Evolutionary conservation across 129 eudicot genomes (phyloP), one percentile per base, ranked within the genome.

Genomic region (Flaveria brownii): DNA sequence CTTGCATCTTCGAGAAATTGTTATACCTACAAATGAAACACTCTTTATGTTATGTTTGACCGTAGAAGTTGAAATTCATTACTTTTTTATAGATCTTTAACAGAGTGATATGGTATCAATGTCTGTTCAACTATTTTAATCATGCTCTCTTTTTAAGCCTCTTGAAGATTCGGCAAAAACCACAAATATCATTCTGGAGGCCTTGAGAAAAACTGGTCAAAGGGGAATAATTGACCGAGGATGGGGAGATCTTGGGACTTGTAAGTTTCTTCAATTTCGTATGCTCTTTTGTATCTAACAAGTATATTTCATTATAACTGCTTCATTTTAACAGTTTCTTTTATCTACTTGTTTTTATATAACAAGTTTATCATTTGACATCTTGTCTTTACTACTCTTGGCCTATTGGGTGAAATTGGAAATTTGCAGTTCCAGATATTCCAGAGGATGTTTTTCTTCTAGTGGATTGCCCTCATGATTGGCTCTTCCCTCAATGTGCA

Each of bases 171-270:
- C 99, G 25, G 82, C 52, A 66, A 87, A 82, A 84, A 89, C 88
- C 42, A 95, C 99, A 0, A 78, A 81, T 67, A 91, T 87, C 59
- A 91, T 95, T 76, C 68, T 89, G 85, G 99, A 95, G 81, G 97
- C 99, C 15, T 81, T 95, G 75, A 86, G 77, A 78, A 82, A 65
- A 65, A 89, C 99, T 10, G 97, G 96, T 57, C 99, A 91, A 72
- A 87, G 99, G 86, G 99, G 99, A 70, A 89, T 95, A 79, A 81
- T 95, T 70, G 95, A 86, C 84, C 90, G 92, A 56, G 99, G 99
- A 47, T 95, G 99, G 99, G 99, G 99, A 56, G 87, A 95, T 84
- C 99, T 95, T 80, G 99, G 99, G 71, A 75, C 87, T 22, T 74
- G 99, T 95, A 86, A 84, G 98, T 84, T 57, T 81, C 55, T 76